These are phyloP conservation scores for Nitzschia inconspicua DNA, from an alignment of 108 stramenopile genomes.

Conservation along the genomic window DNA sequence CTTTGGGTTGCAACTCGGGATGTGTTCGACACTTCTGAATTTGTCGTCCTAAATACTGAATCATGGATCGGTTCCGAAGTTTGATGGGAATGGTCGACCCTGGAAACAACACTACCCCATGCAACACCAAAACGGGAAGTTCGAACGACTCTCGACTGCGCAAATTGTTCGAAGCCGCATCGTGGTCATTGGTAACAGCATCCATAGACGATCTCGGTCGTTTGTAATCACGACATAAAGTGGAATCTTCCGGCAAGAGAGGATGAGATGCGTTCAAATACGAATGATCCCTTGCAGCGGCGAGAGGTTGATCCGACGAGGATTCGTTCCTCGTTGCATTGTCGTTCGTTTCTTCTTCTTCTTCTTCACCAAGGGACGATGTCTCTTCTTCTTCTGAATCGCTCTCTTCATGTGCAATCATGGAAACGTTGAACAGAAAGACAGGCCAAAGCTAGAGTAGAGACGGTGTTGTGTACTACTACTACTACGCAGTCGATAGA, in stretches of 20 bases:
- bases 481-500: too few species aligned
- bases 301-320: not conserved
- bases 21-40: slow-evolving; percentile 54
- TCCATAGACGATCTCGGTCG: not conserved
- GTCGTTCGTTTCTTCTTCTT: not conserved
- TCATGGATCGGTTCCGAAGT: slow-evolving; percentile 50
- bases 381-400: too few species aligned
- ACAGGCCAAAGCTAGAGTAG: too few species aligned
- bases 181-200: not conserved
- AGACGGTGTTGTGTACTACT: too few species aligned
- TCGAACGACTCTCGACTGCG: not conserved
- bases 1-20: slow-evolving; percentile 29
- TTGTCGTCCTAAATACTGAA: slow-evolving; percentile 53
- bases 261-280: slow-evolving; percentile 12
- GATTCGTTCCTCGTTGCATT: not conserved
- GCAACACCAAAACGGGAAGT: slow-evolving; percentile 66
- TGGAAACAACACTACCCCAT: slow-evolving; percentile 72
- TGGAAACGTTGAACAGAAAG: too few species aligned
- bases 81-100: slow-evolving; percentile 58
- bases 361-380: not conserved
- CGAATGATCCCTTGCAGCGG: slow-evolving; percentile 8
- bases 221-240: not conserved
- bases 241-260: not conserved
- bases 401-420: too few species aligned
- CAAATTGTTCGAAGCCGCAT: too few species aligned